Evolutionary conservation across 345 rosid genomes (phyloP).

Genomic region (thale cress (Arabidopsis thaliana)): TAIR10.1 NC_003070.9:15720501-15721000

Average conservation of each 20-base stretch:
- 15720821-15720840: background rate
- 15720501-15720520: conserved; percentile 87
- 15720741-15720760: too few relatives aligned
- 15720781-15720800: conserved; percentile 4
- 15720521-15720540: conserved; percentile 89
- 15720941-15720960: too few relatives aligned
- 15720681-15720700: too few relatives aligned
- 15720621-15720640: background rate
- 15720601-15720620: conserved; percentile 44
- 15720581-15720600: conserved; percentile 89
- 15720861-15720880: background rate
- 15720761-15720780: background rate
- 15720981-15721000: conserved; percentile 5
- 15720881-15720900: background rate
- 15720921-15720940: background rate
- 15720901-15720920: conserved; percentile 12
- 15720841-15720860: background rate
- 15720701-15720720: too few relatives aligned
- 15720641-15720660: too few relatives aligned
- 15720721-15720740: too few relatives aligned
- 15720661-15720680: too few relatives aligned
- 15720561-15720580: conserved; percentile 80
- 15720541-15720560: conserved; percentile 91
- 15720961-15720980: background rate
- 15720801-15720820: background rate